Conservation (phyloP, 352 stramenopile genomes). For the Globisporangium okanoganense region DNA sequence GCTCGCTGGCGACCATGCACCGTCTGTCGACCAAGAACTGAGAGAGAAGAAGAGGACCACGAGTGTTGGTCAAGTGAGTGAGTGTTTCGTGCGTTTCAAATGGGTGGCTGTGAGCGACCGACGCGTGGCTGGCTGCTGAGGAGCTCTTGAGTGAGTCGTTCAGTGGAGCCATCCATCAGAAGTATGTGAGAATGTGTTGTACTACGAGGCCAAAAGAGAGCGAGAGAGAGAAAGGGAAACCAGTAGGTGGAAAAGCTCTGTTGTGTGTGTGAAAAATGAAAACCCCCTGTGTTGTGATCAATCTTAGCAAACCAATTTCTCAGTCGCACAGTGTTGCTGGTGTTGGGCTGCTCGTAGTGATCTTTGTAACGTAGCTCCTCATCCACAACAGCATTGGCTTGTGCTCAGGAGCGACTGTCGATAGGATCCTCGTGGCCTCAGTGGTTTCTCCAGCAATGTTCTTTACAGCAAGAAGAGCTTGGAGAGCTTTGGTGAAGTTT, state of each 20-base stretch:
- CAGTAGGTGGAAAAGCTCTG: background rate
- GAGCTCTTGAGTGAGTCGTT: background rate
- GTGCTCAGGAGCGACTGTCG: constrained; percentile 3
- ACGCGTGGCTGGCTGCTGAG: background rate
- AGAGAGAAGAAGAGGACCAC: constrained; percentile 15
- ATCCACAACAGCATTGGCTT: constrained; percentile 16
- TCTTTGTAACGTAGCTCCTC: constrained; percentile 15
- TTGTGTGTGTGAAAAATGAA: constrained; percentile 6
- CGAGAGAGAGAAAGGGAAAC: background rate
- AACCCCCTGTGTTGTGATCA: background rate
- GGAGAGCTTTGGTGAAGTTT: constrained; percentile 36
- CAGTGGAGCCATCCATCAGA: background rate
- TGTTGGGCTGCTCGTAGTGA: background rate
- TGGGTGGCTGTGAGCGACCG: background rate
- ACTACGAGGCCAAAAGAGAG: no score
- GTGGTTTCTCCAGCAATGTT: constrained; percentile 9
- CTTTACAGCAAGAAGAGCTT: constrained; percentile 19
- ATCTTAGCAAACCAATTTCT: background rate
- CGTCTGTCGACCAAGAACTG: constrained; percentile 38
- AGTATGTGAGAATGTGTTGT: constrained; percentile 6
- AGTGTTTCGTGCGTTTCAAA: constrained; percentile 10
- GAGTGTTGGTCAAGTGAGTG: constrained; percentile 10
- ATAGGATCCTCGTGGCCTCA: background rate
- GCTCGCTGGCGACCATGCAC: constrained; percentile 42
- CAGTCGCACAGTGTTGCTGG: background rate